Evolutionary conservation across 768 basidiomycete species (phyloP), one percentile per base, ranked within the genome.

Genomic region (Boletus vinaceobasis): DNA sequence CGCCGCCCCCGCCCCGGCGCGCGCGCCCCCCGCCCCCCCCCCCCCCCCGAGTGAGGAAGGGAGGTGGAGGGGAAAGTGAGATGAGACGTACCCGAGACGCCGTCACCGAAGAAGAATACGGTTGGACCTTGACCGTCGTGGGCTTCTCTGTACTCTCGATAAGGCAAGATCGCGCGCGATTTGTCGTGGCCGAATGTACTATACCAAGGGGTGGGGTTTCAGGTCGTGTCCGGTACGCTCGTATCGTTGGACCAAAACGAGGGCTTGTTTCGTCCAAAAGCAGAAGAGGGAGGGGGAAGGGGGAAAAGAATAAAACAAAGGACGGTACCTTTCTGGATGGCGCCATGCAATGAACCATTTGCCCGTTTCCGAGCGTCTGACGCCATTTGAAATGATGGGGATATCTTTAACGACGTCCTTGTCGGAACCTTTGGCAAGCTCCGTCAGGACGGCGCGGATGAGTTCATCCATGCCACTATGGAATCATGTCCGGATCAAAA

Each of bases 81-180:
- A 45, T 29, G 50, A 4, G 40, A 73, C 81, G 39, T 55, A 90
- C 93, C 93, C 52, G 92, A 94, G 47, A 97, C 97, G 33, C 97
- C 97, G 68, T 99, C 97, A 0, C 97, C 97, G 59, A 97, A 95
- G 82, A 97, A 99, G 74, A 99, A 96, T 10, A 96, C 76, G 2
- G 81, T 85, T 3, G 97, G 96, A 7, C 65, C 65, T 15, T 43
- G 60, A 17, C 60, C 63, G 5, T 50, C 43, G 50, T 65, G 61
- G 17, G 47, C 14, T 7, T 36, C 5, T 55, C 65, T 59, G 5
- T 86, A 83, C 44, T 82, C 68, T 7, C 75, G 62, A 73, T 98
- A 99, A 0, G 92, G 95, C 33, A 95, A 75, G 62, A 98, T 98
- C 3, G 96, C 93, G 61, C 87, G 88, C 7, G 90, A 93, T 74